Percentiles rank a stretch among this genome's conserved stretches.
Evolutionary conservation across 2,329 filamentous ascomycete genomes (phyloP).

Genomic region (Furcasterigmium furcatum): DNA sequence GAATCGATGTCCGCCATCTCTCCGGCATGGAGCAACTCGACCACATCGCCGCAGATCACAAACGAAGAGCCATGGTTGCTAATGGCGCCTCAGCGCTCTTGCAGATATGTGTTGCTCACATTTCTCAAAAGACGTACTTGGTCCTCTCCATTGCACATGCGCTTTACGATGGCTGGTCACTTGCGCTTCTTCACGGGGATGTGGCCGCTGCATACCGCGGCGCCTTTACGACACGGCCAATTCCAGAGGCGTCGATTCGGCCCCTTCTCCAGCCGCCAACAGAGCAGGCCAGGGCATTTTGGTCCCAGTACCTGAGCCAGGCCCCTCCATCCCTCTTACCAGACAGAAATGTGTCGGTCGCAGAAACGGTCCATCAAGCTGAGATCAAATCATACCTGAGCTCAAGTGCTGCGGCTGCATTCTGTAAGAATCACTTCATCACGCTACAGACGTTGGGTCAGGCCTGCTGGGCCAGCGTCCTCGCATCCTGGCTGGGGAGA

Average conservation of each 20-base stretch:
- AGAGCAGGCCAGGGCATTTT: slow-evolving; percentile 50
- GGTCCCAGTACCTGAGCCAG: slow-evolving; percentile 64
- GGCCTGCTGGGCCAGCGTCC: slow-evolving; percentile 69
- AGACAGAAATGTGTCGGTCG: too few species aligned
- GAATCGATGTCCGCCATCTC: background rate
- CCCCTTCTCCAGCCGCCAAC: slow-evolving; percentile 43
- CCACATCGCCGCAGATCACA: slow-evolving; percentile 31
- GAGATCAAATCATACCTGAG: slow-evolving; percentile 27
- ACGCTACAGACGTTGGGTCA: slow-evolving; percentile 76
- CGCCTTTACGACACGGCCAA: slow-evolving; percentile 33
- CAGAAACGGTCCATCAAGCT: slow-evolving; percentile 16
- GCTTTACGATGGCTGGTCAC: slow-evolving; percentile 85
- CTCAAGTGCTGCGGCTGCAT: slow-evolving; percentile 29
- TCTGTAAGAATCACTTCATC: slow-evolving; percentile 66
- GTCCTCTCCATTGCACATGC: slow-evolving; percentile 79
- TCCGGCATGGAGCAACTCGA: slow-evolving; percentile 26
- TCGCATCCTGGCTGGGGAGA: slow-evolving; percentile 59
- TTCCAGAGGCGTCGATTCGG: slow-evolving; percentile 52
- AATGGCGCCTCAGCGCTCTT: slow-evolving; percentile 38
- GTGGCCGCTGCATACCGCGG: slow-evolving; percentile 62
- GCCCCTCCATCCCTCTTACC: slow-evolving; percentile 32
- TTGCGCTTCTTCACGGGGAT: slow-evolving; percentile 70
- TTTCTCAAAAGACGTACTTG: slow-evolving; percentile 34
- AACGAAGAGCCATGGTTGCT: slow-evolving; percentile 27
- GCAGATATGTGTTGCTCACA: slow-evolving; percentile 41